Percentiles rank a stretch among this genome's conserved stretches.
phyloP scores from a whole-genome alignment of 2,329 filamentous ascomycete genomes.

The Colletotrichum sp. region DNA sequence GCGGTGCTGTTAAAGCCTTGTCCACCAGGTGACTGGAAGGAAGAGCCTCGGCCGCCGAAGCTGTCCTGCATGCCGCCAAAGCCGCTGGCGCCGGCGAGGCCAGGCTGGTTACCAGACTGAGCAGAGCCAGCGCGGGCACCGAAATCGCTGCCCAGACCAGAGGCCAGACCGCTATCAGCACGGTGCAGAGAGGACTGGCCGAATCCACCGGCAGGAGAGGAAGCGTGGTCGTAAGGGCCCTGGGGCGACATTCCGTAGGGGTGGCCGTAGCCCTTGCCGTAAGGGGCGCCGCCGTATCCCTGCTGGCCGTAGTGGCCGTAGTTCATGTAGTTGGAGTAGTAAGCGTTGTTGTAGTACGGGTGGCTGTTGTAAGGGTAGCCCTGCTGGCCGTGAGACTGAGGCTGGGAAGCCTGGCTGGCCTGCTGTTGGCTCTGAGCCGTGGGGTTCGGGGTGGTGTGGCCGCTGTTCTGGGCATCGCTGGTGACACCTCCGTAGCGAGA shows the following conservation, averaged over 20 bases:
- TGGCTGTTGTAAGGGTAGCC: slow-evolving; percentile 59
- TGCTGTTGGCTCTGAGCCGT: slow-evolving; percentile 59
- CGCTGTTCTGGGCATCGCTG: slow-evolving; percentile 81
- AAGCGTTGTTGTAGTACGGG: slow-evolving; percentile 67
- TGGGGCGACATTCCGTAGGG: slow-evolving; percentile 63
- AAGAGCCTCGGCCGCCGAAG: slow-evolving; percentile 57
- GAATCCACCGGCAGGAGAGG: slow-evolving; percentile 59
- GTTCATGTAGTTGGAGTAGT: slow-evolving; percentile 65
- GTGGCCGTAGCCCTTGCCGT: slow-evolving; percentile 63
- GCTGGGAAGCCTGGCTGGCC: slow-evolving; percentile 47
- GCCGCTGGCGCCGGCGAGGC: slow-evolving; percentile 50
- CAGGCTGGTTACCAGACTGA: slow-evolving; percentile 55
- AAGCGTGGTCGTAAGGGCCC: slow-evolving; percentile 60
- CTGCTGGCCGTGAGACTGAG: slow-evolving; percentile 49
- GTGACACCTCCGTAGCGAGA: slow-evolving; percentile 62
- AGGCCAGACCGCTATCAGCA: slow-evolving; percentile 54
- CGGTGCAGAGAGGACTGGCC: slow-evolving; percentile 58
- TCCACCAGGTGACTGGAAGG: slow-evolving; percentile 60
- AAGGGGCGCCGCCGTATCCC: slow-evolving; percentile 53
- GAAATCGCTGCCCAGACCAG: slow-evolving; percentile 59
- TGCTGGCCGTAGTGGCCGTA: slow-evolving; percentile 61
- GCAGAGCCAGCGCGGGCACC: slow-evolving; percentile 51
- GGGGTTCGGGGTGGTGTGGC: slow-evolving; percentile 89
- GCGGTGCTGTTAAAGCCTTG: slow-evolving; percentile 58
- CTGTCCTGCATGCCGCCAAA: slow-evolving; percentile 61